Evolutionary conservation across 2,329 filamentous ascomycete species (phyloP), one percentile per base, ranked within the genome.

Genomic region (Penicillium sp.): DNA sequence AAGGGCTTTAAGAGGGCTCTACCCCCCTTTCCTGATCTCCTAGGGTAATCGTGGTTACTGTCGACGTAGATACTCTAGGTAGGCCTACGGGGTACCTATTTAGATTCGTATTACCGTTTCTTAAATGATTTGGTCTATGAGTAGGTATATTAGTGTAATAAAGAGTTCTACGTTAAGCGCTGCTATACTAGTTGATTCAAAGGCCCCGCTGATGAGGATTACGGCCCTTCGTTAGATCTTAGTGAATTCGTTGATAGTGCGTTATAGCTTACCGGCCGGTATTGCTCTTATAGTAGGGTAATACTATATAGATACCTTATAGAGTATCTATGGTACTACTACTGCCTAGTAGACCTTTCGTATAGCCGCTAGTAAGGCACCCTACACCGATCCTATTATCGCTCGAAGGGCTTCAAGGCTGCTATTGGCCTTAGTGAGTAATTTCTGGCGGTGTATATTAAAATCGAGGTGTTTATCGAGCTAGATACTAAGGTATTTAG

Each of bases 401-500:
- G 37, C 40, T 1, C 39, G 24, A 2, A 66, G 37, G 1, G 55
- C 61, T 36, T 40, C 41, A 0, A 65, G 24, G 6, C 35, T 61
- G 1, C 37, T 7, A 0, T 43, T 54, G 2, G 58, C 59, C 18
- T 66, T 67, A 60, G 24, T 0, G 2, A 41, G 39, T 19, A 52
- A 43, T 16, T 61, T 59, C 0, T 51, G 24, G 0, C 47, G 24
- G 22, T 66, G 50, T 2, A 24, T 43, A 0, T n/a, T 7, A 6
- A 65, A 65, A 0, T 31, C 53, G 0, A 66, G 59, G 6, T 31
- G 7, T 4, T 56, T 51, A 18, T 66, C 58, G 0, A 64, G 51
- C 60, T 33, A 66, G 3, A 60, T 2, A 3, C 61, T 50, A 0
- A 66, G 58, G 24, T 66, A 64, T 46, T 46, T 54, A 0, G 50